Percentiles rank a stretch among this genome's conserved stretches.
phyloP scores from a whole-genome alignment of 192 early-diverging fungal species.

The Neocallimastix lanati region DNA sequence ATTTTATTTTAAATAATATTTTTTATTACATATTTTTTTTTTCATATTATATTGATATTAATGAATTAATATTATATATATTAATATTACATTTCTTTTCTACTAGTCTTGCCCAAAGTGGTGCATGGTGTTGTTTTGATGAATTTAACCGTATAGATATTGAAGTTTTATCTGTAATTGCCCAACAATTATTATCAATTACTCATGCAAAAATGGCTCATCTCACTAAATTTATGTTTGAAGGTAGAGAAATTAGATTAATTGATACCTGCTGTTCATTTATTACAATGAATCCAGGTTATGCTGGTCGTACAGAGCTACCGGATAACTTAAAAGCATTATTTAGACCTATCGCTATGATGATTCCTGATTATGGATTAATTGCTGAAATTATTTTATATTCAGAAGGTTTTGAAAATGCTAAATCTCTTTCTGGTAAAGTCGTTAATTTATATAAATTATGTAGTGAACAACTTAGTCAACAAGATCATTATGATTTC shows the following conservation, averaged over 20 bases:
- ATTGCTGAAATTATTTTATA: constrained; percentile 50
- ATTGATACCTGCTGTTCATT: constrained; percentile 41
- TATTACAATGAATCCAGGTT: constrained; percentile 45
- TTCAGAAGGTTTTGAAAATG: constrained; percentile 43
- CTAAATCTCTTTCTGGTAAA: constrained; percentile 30
- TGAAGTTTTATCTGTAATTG: constrained; percentile 39
- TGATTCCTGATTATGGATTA: constrained; percentile 44
- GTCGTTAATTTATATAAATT: constrained; percentile 44
- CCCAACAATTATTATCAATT: constrained; percentile 39
- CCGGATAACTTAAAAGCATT: constrained; percentile 43
- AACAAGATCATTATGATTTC: constrained; percentile 49
- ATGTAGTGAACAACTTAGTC: constrained; percentile 40
- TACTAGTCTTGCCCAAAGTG: constrained; percentile 23
- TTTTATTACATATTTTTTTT: no score
- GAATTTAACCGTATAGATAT: constrained; percentile 49
- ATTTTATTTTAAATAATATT: no score
- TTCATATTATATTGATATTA: no score
- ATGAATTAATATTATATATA: no score
- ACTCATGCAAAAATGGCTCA: constrained; percentile 40
- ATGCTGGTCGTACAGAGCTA: constrained; percentile 35
- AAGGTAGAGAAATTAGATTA: constrained; percentile 34
- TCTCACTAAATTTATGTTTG: constrained; percentile 33
- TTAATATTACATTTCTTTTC: no score
- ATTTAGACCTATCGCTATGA: constrained; percentile 42
- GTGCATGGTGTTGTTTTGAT: constrained; percentile 46